Evolutionary conservation across 2,329 filamentous ascomycete genomes (phyloP).

Genomic region (Neopestalotiopsis rosae): DNA sequence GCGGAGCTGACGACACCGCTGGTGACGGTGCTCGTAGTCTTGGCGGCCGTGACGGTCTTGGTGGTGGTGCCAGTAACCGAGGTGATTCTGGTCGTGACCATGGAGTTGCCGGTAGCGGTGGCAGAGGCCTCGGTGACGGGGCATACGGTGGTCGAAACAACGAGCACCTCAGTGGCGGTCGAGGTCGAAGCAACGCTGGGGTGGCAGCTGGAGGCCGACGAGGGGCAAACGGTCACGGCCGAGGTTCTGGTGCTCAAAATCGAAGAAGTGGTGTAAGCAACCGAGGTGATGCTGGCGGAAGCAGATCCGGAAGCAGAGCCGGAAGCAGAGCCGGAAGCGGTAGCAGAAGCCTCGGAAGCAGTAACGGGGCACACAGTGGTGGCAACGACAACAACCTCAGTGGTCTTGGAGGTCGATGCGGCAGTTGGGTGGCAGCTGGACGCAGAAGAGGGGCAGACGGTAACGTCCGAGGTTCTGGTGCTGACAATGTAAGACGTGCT

Average conservation of each 20-base stretch:
- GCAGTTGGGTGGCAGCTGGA: background rate
- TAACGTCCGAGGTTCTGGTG: background rate
- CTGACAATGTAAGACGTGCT: background rate
- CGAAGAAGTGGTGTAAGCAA: background rate
- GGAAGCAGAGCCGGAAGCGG: too few species aligned
- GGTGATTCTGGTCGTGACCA: background rate
- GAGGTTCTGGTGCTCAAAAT: background rate
- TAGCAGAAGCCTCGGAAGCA: too few species aligned
- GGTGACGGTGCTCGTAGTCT: background rate
- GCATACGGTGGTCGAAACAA: background rate
- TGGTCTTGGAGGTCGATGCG: background rate
- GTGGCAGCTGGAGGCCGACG: background rate
- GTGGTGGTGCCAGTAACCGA: constrained; percentile 1
- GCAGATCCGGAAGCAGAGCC: too few species aligned
- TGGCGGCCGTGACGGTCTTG: background rate
- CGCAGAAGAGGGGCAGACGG: background rate
- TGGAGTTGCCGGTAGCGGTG: background rate
- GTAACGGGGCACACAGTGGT: background rate
- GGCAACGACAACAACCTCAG: background rate
- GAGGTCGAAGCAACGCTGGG: background rate
- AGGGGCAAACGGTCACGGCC: background rate
- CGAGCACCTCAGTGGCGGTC: background rate
- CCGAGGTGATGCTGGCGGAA: background rate
- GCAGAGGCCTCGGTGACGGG: background rate
- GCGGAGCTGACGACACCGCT: background rate